Conservation (phyloP, 495 filamentous ascomycete genomes). For the Letharia lupina region DNA sequence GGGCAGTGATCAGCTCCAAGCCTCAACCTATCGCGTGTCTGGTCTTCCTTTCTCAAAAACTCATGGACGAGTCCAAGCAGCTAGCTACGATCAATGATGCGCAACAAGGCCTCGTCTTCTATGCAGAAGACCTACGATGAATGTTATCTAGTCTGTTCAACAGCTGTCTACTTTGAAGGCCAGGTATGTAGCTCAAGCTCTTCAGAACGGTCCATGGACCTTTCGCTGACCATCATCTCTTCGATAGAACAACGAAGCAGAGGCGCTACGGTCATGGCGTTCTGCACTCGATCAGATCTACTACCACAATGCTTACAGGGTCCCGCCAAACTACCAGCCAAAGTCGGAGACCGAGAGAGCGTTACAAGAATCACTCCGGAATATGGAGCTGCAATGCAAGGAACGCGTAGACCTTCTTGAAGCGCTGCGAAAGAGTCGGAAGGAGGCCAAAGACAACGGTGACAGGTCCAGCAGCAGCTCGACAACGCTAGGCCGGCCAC, state of each 20-base stretch:
- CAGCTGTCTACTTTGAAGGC: conserved; percentile 88
- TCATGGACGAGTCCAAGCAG: conserved; percentile 10
- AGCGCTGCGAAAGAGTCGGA: conserved; percentile 66
- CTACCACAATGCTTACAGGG: conserved; percentile 71
- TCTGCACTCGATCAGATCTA: conserved; percentile 86
- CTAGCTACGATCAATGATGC: conserved; percentile 52
- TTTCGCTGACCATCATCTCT: conserved; percentile 6
- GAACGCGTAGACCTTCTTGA: conserved; percentile 85
- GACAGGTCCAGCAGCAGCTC: conserved; percentile 29
- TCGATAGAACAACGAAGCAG: conserved; percentile 78
- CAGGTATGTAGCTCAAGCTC: conserved; percentile 48
- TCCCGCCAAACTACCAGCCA: conserved; percentile 59
- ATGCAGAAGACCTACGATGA: conserved; percentile 98
- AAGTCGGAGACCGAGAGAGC: conserved; percentile 79
- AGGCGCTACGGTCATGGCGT: conserved; percentile 88
- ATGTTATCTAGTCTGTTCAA: conserved; percentile 86
- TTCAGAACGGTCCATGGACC: conserved; percentile 14
- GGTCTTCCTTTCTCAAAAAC: neutral
- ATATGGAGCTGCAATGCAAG: conserved; percentile 87
- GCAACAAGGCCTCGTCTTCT: conserved; percentile 65
- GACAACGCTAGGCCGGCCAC: conserved; percentile 25
- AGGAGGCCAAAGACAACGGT: conserved; percentile 42
- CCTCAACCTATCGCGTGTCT: neutral
- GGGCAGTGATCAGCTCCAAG: conserved; percentile 10
- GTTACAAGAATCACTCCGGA: conserved; percentile 68